Percentiles rank a stretch among this genome's conserved stretches.
phyloP scores from a whole-genome alignment of 1,139 yeast genomes.

The Magnusiomyces suaveolens region DNA sequence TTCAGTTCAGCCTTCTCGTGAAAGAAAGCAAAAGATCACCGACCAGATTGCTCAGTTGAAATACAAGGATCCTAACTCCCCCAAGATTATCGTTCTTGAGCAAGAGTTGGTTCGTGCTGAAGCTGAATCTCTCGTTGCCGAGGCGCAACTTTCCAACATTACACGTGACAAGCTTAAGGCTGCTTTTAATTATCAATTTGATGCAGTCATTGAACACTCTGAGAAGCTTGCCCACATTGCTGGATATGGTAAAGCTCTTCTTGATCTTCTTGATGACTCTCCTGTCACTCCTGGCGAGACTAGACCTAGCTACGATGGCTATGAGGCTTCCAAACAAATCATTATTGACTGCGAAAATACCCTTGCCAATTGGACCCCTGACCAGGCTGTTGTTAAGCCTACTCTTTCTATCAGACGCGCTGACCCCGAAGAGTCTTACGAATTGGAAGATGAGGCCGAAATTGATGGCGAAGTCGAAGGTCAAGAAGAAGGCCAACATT shows the following conservation, averaged over 20 bases:
- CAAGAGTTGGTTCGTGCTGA: constrained; percentile 98
- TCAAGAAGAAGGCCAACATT: constrained; percentile 37
- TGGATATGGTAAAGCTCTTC: constrained; percentile 94
- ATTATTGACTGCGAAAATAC: constrained; percentile 95
- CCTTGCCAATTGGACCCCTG: constrained; percentile 79
- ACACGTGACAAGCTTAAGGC: constrained; percentile 97
- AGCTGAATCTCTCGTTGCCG: constrained; percentile 97
- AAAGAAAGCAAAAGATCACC: constrained; percentile 93
- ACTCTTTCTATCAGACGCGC: constrained; percentile 43
- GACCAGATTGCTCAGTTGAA: constrained; percentile 96
- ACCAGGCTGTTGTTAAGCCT: neutral
- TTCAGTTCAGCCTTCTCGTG: constrained; percentile 96
- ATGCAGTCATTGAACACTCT: constrained; percentile 89
- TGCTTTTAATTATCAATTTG: constrained; percentile 94
- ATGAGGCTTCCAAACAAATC: constrained; percentile 95
- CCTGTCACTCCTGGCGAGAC: constrained; percentile 99
- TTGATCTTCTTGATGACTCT: constrained; percentile 90
- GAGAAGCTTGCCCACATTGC: constrained; percentile 96
- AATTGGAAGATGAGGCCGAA: constrained; percentile 43
- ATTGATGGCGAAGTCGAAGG: constrained; percentile 30
- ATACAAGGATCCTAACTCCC: constrained; percentile 96
- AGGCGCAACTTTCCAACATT: constrained; percentile 95
- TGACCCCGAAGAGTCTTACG: constrained; percentile 52
- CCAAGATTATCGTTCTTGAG: constrained; percentile 88
- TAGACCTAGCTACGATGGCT: constrained; percentile 96